Evolutionary conservation across 345 rosid species (phyloP), one percentile per base, ranked within the genome.

Genomic region (Brassica nigra): DNA sequence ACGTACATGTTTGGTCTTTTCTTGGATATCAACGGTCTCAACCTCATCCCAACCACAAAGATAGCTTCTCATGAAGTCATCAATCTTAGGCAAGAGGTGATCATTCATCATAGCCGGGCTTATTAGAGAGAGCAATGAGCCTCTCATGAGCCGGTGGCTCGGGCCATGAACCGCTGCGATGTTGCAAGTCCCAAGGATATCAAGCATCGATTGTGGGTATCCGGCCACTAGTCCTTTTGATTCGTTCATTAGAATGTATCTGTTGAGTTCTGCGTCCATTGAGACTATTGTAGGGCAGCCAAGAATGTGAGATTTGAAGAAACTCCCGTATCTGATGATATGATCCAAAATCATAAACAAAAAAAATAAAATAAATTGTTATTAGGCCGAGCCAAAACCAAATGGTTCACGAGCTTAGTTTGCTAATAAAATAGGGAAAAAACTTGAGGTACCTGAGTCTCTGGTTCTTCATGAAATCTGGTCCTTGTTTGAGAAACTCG

Each of bases 111-210:
- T 87, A 59, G 89, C 39, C 44, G 96, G 95, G 86, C 89, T 84
- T 65, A 95, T 87, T 30, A 93, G 85, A 34, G 90, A 79, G 28
- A 91, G 86, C 74, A 93, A 82, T 3, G 99, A 92, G 8, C 97
- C 91, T 86, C 97, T 95, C 98, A 93, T 90, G 78, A 84, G 82
- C 82, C 87, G 87, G 76, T 95, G 99, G 57, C 88, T 81, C 6
- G 95, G 78, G 74, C 99, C 99, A 75, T 93, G 93, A 76, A 95
- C 98, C 2, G 99, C 99, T 5, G 97, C 97, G 62, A 95, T 93
- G 88, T 95, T 95, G 83, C 90, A 84, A 83, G 89, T 90, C 14
- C 99, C 98, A 27, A 95, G 86, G 62, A 95, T 93, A 57, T 95
- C 99, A 5, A 91, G 82, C 99, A 95, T 94, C 44, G 99, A 93